phyloP scores from a whole-genome alignment of 768 basidiomycete genomes.

The Sistotremastrum suecicum region DNA sequence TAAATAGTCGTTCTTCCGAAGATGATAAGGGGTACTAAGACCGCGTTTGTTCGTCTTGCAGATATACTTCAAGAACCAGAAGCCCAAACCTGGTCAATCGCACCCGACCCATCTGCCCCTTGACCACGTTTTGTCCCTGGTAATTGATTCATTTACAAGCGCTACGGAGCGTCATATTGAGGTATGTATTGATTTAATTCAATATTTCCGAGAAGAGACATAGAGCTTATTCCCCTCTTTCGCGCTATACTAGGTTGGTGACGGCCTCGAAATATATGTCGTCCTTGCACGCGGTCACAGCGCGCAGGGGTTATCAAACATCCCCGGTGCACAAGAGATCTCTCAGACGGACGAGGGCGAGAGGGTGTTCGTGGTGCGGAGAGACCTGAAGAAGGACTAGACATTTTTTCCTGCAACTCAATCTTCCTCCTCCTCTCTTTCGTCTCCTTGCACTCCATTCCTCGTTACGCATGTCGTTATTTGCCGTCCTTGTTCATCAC shows the following conservation, averaged over 20 bases:
- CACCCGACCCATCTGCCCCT: constrained; percentile 79
- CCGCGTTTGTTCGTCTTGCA: constrained; percentile 18
- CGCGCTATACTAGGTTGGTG: constrained; percentile 55
- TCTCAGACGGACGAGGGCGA: constrained; percentile 49
- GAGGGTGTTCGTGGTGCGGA: constrained; percentile 59
- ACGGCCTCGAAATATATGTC: constrained; percentile 87
- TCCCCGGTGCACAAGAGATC: constrained; percentile 50
- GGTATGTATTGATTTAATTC: constrained; percentile 28
- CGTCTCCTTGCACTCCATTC: neutral
- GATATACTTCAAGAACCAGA: constrained; percentile 98
- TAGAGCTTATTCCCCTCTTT: neutral
- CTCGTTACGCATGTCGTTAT: constrained; percentile 4
- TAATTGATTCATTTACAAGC: constrained; percentile 92
- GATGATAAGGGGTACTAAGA: neutral
- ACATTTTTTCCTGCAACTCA: neutral
- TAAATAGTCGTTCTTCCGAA: constrained; percentile 3
- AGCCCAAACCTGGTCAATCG: constrained; percentile 49
- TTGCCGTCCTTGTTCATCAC: constrained; percentile 8
- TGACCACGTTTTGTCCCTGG: constrained; percentile 63
- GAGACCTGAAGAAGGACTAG: constrained; percentile 77
- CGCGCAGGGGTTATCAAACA: constrained; percentile 39
- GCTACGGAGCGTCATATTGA: constrained; percentile 99
- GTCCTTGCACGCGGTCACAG: constrained; percentile 59
- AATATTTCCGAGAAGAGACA: neutral
- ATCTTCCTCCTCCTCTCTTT: constrained; percentile 1